Base-by-base conservation (phyloP, 345 rosid species). In the Salix dunnii region DNA sequence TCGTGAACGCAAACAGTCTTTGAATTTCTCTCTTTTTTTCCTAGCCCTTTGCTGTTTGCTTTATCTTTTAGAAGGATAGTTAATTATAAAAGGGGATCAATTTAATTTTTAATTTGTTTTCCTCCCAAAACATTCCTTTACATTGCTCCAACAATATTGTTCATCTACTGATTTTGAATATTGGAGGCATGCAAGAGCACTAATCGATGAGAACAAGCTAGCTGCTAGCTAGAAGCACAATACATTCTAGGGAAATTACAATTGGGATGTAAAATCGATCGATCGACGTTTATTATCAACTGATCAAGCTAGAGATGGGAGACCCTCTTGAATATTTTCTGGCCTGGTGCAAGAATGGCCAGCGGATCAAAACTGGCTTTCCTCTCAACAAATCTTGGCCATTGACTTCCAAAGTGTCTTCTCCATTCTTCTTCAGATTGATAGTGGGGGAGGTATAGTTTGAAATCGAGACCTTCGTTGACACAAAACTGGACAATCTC, bases 291-390 rank as follows among this genome's bases (percentile, higher is more conserved):
- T 40, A 38, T 38, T 60, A n/a, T 70, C 75, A 67, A 38, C 13
- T 11, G 43, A 55, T 36, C 58, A 70, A 1, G 65, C 77, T 66
- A 75, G 43, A 82, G 72, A 53, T 79, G 84, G 51, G 64, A 65
- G 33, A 69, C 76, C 80, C 96, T 87, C 27, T 74, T 73, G 83
- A 96, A 93, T 68, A 96, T 88, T 78, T 86, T 96, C 83, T 96
- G 97, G 12, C 99, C 99, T 0, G 99, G 99, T 0, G 99, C 89
- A 72, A 96, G 98, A 72, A 96, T 79, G 25, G 91, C 92, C 94
- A 84, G 86, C 5, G 94, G 96, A 86, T 96, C 98, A 77, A 89
- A 93, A 75, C 74, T 65, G n/a, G 40, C 53, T 85, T 96, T 96
- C 85, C 87, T 85, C 72, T 90, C 89, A 28, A 80, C 84, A 51